phyloP scores from a whole-genome alignment of 148 eudicot species.

The Polygonum maritimum region DNA sequence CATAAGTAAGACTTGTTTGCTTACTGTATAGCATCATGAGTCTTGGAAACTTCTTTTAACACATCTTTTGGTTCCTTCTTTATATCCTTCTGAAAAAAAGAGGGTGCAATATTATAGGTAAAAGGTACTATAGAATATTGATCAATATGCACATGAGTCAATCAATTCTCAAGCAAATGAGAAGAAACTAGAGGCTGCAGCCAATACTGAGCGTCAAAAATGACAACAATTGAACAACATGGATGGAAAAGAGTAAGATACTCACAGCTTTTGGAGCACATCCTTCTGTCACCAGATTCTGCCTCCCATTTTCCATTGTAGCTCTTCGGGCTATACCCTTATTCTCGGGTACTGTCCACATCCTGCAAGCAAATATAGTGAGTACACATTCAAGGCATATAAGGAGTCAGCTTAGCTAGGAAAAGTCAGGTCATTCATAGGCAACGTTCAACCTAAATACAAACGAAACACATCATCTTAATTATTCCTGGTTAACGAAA shows the following conservation, averaged over 20 bases:
- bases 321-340: slow-evolving; percentile 5
- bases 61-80: slow-evolving; percentile 8
- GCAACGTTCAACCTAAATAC: not conserved
- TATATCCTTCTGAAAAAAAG: slow-evolving; percentile 7
- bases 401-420: not conserved
- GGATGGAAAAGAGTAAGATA: not conserved
- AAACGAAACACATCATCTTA: not conserved
- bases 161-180: not conserved
- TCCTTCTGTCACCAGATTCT: slow-evolving; percentile 3
- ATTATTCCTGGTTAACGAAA: not conserved
- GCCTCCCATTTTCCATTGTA: not conserved
- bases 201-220: not conserved
- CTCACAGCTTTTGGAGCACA: slow-evolving; percentile 10
- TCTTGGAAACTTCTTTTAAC: slow-evolving; percentile 9
- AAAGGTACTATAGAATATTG: not conserved
- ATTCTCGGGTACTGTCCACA: slow-evolving; percentile 9
- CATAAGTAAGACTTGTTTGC: not conserved
- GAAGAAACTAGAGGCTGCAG: slow-evolving; percentile 6
- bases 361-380: slow-evolving; percentile 1
- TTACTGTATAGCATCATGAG: slow-evolving; percentile 11
- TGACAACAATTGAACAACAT: not conserved
- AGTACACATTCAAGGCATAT: not conserved
- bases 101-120: not conserved
- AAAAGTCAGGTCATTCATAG: not conserved
- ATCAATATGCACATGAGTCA: not conserved